Percentiles rank a stretch among this genome's conserved stretches.
Conservation (phyloP, 2,329 filamentous ascomycete species). For the Beauveria sp. region DNA sequence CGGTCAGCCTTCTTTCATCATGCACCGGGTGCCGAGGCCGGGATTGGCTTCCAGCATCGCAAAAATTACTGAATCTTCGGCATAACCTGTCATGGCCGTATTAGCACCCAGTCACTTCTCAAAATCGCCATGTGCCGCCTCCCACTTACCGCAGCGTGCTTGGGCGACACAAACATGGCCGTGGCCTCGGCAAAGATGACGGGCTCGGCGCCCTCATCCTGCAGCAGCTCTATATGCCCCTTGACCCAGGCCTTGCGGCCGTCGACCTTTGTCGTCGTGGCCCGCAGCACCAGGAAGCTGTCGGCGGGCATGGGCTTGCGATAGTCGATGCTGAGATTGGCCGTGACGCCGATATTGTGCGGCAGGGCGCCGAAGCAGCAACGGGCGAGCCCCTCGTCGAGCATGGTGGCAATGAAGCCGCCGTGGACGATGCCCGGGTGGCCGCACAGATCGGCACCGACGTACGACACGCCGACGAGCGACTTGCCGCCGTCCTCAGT, state of each 20-base stretch:
- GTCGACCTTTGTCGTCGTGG: constrained; percentile 76
- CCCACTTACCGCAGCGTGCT: constrained; percentile 63
- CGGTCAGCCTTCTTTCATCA: neutral
- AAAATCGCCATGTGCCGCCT: neutral
- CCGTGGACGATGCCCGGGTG: constrained; percentile 89
- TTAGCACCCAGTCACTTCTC: neutral
- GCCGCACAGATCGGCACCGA: constrained; percentile 75
- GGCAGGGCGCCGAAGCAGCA: constrained; percentile 86
- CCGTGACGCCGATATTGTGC: constrained; percentile 79
- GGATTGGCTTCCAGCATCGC: no score
- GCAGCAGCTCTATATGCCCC: constrained; percentile 75
- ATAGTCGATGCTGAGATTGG: constrained; percentile 78
- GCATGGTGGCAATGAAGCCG: constrained; percentile 80
- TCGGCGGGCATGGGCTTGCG: constrained; percentile 69
- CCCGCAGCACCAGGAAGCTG: constrained; percentile 69
- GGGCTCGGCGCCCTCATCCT: constrained; percentile 51
- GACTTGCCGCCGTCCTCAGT: constrained; percentile 61
- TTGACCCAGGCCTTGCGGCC: constrained; percentile 93
- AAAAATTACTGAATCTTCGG: constrained; percentile 3
- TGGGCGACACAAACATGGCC: constrained; percentile 83
- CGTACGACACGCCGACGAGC: constrained; percentile 65
- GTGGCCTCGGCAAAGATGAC: constrained; percentile 72
- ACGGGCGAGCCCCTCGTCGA: constrained; percentile 82
- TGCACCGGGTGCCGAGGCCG: neutral
- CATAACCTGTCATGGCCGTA: neutral